Evolutionary conservation across 1,284 basidiomycete genomes (phyloP).

Genomic region (Rhodotorula sp.): DNA sequence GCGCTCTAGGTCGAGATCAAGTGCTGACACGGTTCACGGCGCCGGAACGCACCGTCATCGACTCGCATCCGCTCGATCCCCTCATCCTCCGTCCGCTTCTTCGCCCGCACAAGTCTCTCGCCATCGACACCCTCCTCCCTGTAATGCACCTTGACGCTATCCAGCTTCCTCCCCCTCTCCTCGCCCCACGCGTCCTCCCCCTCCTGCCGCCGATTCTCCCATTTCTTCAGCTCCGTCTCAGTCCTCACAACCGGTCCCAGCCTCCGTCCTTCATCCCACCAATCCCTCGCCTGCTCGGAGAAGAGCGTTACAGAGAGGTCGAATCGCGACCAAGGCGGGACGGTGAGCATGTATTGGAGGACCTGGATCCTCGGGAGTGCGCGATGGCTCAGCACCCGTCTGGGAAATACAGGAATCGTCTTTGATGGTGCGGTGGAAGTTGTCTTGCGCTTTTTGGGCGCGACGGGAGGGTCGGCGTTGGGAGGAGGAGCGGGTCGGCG

Average conservation of each 20-base stretch:
- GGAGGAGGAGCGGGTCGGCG: not conserved
- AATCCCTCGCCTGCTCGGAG: conserved; percentile 10
- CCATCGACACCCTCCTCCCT: conserved; percentile 70
- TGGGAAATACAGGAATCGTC: conserved; percentile 38
- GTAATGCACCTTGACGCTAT: conserved; percentile 12
- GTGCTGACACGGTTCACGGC: not conserved
- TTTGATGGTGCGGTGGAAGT: not conserved
- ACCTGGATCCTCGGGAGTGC: conserved; percentile 47
- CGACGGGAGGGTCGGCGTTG: not conserved
- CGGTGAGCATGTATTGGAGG: conserved; percentile 38
- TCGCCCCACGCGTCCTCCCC: conserved; percentile 24
- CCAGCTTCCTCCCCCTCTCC: conserved; percentile 23
- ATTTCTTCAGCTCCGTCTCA: conserved; percentile 25
- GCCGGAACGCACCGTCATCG: conserved; percentile 59
- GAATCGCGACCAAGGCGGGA: conserved; percentile 36
- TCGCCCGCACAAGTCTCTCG: conserved; percentile 53
- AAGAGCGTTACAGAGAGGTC: conserved; percentile 30
- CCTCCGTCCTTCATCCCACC: conserved; percentile 32
- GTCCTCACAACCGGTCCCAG: conserved; percentile 27
- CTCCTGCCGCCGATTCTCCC: conserved; percentile 19
- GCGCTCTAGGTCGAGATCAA: conserved; percentile 19
- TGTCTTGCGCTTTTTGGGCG: not conserved
- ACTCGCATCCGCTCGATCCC: conserved; percentile 59
- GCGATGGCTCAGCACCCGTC: conserved; percentile 23
- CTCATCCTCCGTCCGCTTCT: conserved; percentile 6